Evolutionary conservation across 495 filamentous ascomycete species (phyloP), one percentile per base, ranked within the genome.

Genomic region (Annulohypoxylon nitens): DNA sequence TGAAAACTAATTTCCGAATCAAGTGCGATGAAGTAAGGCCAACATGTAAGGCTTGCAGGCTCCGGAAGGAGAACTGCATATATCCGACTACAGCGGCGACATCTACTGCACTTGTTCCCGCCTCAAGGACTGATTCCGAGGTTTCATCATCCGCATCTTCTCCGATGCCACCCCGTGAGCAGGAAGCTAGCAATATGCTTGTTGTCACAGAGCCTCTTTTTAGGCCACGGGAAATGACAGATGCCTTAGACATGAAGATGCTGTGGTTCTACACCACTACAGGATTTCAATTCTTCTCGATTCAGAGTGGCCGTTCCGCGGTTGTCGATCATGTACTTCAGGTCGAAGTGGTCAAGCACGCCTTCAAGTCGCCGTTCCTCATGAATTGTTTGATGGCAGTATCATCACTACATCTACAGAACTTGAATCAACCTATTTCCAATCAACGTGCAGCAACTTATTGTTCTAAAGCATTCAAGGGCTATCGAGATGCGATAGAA

Each of bases 21-120:
- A 70, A 87, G 80, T 87, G 86, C 64, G 86, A 88, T 73, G 85
- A 88, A 69, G 73, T 53, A 8, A 81, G 80, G 25, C 85, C 86
- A 0, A 63, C 73, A n/a, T 88, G 86, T 67, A 78, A 77, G 26
- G 73, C 79, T 53, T 88, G 86, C 64, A 76, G 69, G 30, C 77
- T 81, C 70, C 79, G 85, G 58, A 80, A 79, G 41, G 80, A 84
- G 36, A 75, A 64, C 2, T 88, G 85, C 64, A 67, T 81, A 61
- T 88, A 86, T 71, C 74, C 71, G 58, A 26, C 54, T 26, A 26
- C 48, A 30, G 25, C 63, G 25, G 25, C 63, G 25, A 12, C 69
- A 45, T 45, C 69, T 30, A 47, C 67, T 3, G 10, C 64, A 39
- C 30, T 73, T 8, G 34, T 64, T 2, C 37, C 78, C 25, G 39